Conservation (phyloP, 441 rosid species). For the Cnidoscolus chayamansa region DNA sequence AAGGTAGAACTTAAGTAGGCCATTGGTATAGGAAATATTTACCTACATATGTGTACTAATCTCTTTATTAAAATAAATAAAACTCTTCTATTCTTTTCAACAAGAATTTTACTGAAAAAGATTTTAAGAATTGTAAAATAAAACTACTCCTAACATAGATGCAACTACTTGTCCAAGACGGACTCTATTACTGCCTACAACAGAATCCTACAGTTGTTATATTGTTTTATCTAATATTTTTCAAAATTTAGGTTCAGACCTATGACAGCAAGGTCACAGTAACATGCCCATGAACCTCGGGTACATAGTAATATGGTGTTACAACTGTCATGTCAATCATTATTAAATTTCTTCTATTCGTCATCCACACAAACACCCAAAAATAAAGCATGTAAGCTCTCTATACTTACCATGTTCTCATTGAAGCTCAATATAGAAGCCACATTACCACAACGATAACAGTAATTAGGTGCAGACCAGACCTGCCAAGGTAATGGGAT, state of each 20-base stretch:
- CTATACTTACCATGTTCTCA: constrained; percentile 83
- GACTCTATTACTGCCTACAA: too few relatives aligned
- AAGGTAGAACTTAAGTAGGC: too few relatives aligned
- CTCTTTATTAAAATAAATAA: too few relatives aligned
- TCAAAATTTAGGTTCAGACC: not conserved
- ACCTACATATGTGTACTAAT: too few relatives aligned
- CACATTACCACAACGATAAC: constrained; percentile 99
- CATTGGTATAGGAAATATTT: too few relatives aligned
- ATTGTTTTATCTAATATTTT: not conserved
- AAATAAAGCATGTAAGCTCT: not conserved
- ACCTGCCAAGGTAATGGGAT: constrained; percentile 50
- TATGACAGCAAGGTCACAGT: not conserved
- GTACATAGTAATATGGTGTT: not conserved
- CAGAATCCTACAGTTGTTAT: too few relatives aligned
- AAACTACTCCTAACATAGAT: too few relatives aligned
- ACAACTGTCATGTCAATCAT: not conserved
- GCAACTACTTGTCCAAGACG: too few relatives aligned
- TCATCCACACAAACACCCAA: not conserved
- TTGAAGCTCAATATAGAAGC: constrained; percentile 98
- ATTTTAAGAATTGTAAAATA: too few relatives aligned
- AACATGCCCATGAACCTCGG: not conserved
- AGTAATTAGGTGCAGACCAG: constrained; percentile 99
- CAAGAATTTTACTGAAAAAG: too few relatives aligned
- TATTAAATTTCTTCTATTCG: not conserved
- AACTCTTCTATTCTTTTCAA: too few relatives aligned